Evolutionary conservation across 192 early-diverging fungal genomes (phyloP).

Genomic region (Gamsiella multidivaricata): DNA sequence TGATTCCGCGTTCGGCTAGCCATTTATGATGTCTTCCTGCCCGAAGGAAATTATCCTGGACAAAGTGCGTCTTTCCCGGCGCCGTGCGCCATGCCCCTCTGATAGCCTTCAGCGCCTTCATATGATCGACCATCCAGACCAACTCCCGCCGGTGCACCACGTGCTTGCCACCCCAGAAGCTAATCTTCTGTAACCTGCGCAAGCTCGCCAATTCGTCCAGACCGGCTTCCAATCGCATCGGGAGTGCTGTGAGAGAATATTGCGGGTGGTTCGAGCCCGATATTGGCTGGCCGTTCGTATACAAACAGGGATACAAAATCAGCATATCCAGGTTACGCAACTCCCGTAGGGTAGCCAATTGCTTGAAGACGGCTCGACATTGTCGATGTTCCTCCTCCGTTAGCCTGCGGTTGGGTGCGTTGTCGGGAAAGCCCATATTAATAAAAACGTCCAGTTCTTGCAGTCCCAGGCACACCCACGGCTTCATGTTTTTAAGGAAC

Average conservation of each 20-base stretch:
- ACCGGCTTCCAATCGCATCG: conserved; percentile 8
- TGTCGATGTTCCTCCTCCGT: not conserved
- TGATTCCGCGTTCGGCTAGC: not conserved
- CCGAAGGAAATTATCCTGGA: not conserved
- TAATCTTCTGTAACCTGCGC: not conserved
- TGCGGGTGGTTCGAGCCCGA: not conserved
- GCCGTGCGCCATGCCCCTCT: not conserved
- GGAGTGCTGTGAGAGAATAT: not conserved
- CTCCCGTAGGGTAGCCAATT: not conserved
- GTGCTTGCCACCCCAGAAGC: conserved; percentile 7
- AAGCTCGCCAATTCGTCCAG: not conserved
- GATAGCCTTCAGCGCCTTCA: not conserved
- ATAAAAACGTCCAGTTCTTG: conserved; percentile 2
- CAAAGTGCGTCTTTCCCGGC: not conserved
- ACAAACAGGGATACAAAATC: not conserved
- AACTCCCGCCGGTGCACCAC: not conserved
- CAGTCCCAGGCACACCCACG: conserved; percentile 14
- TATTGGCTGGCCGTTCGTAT: not conserved
- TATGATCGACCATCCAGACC: conserved; percentile 12
- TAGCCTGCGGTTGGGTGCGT: not conserved
- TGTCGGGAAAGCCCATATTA: conserved; percentile 10
- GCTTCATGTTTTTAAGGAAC: not conserved
- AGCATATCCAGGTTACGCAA: not conserved
- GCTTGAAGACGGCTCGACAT: conserved; percentile 3
- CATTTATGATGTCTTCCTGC: not conserved